These are phyloP conservation scores for Leccinum uliginosum DNA, from an alignment of 768 basidiomycete genomes.

Conservation along the genomic window DNA sequence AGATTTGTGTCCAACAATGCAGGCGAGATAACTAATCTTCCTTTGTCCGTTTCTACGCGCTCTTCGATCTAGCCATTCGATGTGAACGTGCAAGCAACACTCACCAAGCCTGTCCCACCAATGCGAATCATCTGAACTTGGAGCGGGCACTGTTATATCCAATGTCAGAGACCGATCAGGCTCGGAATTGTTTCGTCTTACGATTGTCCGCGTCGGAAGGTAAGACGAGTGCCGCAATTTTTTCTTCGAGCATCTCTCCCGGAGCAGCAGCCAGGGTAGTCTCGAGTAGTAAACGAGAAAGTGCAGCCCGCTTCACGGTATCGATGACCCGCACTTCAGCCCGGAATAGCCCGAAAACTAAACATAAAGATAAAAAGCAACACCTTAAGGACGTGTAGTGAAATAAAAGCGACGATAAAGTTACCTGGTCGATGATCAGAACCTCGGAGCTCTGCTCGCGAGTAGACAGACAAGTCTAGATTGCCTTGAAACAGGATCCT, in stretches of 20 bases:
- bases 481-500: conserved; percentile 86
- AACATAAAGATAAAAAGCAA: not conserved
- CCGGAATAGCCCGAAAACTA: conserved; percentile 83
- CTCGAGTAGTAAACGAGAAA: conserved; percentile 67
- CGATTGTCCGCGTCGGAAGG: conserved; percentile 37
- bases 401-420: conserved; percentile 5
- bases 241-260: conserved; percentile 68
- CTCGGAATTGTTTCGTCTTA: conserved; percentile 10
- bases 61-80: not conserved
- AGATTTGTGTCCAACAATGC: conserved; percentile 37
- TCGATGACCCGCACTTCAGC: conserved; percentile 79
- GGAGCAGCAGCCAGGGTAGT: conserved; percentile 57
- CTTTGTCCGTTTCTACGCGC: conserved; percentile 16
- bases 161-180: conserved; percentile 4
- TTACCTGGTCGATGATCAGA: conserved; percentile 94
- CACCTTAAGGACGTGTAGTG: not conserved
- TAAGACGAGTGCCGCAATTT: conserved; percentile 55
- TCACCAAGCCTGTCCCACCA: conserved; percentile 81
- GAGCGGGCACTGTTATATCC: conserved; percentile 63
- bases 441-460: conserved; percentile 77
- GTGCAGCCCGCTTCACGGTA: conserved; percentile 60
- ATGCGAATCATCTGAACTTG: conserved; percentile 67
- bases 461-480: conserved; percentile 75
- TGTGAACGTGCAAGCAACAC: conserved; percentile 4
- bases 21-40: conserved; percentile 31